Evolutionary conservation across 2,329 filamentous ascomycete species (phyloP), one percentile per base, ranked within the genome.

Genomic region (Aspergillus neoniger): DNA sequence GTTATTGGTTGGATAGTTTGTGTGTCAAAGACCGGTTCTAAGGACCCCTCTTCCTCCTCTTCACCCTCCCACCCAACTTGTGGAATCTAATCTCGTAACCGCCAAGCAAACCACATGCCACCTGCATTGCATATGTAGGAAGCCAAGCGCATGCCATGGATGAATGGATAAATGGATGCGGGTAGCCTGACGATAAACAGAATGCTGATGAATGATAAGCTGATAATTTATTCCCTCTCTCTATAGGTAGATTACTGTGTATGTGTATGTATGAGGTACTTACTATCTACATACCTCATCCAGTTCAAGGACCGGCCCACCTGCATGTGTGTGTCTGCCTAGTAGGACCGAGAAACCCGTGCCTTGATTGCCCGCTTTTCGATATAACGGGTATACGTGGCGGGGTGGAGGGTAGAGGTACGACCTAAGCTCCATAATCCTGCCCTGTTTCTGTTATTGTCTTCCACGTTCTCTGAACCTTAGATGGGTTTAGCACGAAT

Each of bases 51-150:
- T 8, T 28, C 25, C 25, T 28, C 25, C 25, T 28, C 25, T 7
- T 28, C 25, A 28, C 25, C 25, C 32, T 36, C 32, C 5, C 12
- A 36, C 12, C 32, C 32, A 36, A 36, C 1, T 12, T 12, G 12
- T 2, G 50, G n/a, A 50, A 50, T 17, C 47, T 50, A 28, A 50
- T 28, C 47, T 32, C 7, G 23, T n/a, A 28, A 50, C 36, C 50
- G 36, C 36, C 50, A 52, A 38, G 50, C 50, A 38, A 38, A 52
- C 17, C 19, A 32, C 47, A 50, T 50, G n/a, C 41, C 47, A 50
- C 17, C 47, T 32, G 47, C 47, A 50, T 50, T 50, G 47, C 28
- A 50, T 32, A 50, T 50, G 51, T 53, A 23, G 8, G 32, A 52
- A 38, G 52, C 32, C 52, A 55, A 55, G 44, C 21, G 25, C 44